Evolutionary conservation across 305 asterid genomes (phyloP).

Genomic region (Vinca major): DNA sequence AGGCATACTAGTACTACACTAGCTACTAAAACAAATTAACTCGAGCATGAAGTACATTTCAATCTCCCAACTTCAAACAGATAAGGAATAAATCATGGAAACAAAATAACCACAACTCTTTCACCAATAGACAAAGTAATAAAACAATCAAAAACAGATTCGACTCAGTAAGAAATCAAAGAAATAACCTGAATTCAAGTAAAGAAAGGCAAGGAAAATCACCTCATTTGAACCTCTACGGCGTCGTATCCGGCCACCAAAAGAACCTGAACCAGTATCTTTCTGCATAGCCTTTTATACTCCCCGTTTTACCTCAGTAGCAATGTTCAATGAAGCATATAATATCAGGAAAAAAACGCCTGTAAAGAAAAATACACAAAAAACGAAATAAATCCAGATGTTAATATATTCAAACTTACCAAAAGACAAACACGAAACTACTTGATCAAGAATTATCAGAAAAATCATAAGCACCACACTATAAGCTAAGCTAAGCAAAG

Average conservation of each 20-base stretch:
- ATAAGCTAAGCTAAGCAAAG: slow-evolving; percentile 2
- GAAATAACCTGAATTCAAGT: background rate
- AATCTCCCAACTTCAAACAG: background rate
- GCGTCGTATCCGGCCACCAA: slow-evolving; percentile 55
- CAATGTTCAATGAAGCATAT: background rate
- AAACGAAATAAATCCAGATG: background rate
- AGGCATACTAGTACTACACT: background rate
- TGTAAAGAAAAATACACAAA: background rate
- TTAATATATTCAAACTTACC: background rate
- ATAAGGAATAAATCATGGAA: background rate
- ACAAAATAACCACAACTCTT: background rate
- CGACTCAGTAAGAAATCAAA: slow-evolving; percentile 9
- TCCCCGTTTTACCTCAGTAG: slow-evolving; percentile 10
- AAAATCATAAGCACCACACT: background rate
- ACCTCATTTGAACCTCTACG: slow-evolving; percentile 87
- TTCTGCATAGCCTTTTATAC: slow-evolving; percentile 22
- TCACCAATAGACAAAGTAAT: background rate
- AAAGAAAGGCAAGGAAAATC: background rate
- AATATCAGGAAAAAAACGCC: slow-evolving; percentile 31
- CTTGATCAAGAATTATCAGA: background rate
- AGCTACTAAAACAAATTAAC: too few species aligned
- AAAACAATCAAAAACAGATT: background rate
- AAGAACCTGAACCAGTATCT: slow-evolving; percentile 31
- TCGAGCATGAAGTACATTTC: background rate
- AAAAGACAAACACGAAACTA: background rate